These are phyloP conservation scores for Cryphonectria radicalis DNA, from an alignment of 2,329 filamentous ascomycete genomes.

Conservation along the genomic window DNA sequence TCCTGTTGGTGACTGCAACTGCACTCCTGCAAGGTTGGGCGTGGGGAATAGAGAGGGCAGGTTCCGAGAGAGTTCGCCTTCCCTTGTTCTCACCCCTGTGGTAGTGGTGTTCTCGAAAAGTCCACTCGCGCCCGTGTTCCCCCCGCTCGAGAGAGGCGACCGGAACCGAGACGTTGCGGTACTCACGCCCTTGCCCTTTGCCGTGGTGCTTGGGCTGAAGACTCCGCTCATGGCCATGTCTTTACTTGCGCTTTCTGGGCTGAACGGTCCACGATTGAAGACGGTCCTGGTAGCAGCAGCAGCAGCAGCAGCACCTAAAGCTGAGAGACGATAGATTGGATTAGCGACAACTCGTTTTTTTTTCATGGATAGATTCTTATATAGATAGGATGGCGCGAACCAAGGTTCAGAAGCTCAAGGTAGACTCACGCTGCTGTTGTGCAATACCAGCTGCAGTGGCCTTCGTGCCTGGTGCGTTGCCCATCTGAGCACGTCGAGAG, in stretches of 20 bases:
- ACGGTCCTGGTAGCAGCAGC: not conserved
- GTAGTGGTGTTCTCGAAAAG: not conserved
- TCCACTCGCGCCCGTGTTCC: not conserved
- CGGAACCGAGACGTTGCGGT: not conserved
- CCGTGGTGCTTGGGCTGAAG: not conserved
- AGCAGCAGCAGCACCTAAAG: not conserved
- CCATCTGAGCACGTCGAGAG: not conserved
- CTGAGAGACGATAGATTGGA: not conserved
- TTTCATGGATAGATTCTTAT: not conserved
- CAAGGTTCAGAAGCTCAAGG: not conserved
- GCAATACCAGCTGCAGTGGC: not conserved
- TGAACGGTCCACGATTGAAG: not conserved
- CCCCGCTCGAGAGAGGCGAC: not conserved
- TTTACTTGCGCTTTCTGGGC: not conserved
- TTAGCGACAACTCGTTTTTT: not conserved
- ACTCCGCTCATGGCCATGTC: not conserved
- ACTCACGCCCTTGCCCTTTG: not conserved
- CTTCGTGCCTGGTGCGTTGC: not conserved
- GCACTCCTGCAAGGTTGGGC: not conserved
- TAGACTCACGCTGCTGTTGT: not conserved
- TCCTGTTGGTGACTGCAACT: not conserved
- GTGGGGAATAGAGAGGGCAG: not conserved
- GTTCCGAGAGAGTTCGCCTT: not conserved
- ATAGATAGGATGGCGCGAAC: not conserved
- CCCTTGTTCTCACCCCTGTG: not conserved